These are phyloP conservation scores for Isatis tinctoria DNA, from an alignment of 345 rosid species.

Conservation along the genomic window DNA sequence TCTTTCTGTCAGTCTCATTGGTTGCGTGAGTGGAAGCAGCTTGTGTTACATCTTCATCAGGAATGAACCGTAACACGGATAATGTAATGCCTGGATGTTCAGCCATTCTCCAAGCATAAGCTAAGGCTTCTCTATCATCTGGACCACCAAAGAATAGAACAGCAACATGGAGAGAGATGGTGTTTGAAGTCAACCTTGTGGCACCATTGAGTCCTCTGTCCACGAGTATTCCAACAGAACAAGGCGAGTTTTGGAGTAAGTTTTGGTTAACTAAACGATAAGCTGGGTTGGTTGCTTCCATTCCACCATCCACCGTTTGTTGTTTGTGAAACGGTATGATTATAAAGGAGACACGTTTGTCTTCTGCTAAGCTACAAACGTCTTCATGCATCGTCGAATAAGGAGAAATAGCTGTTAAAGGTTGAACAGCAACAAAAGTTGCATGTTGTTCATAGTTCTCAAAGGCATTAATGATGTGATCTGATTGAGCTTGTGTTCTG, in stretches of 20 bases:
- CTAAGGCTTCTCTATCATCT: constrained; percentile 78
- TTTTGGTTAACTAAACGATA: constrained; percentile 78
- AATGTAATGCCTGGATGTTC: constrained; percentile 63
- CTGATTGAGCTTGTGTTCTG: constrained; percentile 91
- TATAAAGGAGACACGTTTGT: constrained; percentile 66
- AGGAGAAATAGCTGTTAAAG: constrained; percentile 87
- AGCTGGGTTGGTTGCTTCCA: constrained; percentile 93
- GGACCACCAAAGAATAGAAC: constrained; percentile 87
- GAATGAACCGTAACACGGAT: constrained; percentile 53
- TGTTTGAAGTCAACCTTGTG: constrained; percentile 46
- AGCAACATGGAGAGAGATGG: constrained; percentile 57
- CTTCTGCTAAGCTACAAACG: constrained; percentile 81
- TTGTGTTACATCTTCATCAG: constrained; percentile 40
- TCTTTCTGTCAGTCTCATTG: constrained; percentile 10
- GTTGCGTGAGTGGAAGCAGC: background rate
- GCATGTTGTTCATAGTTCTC: constrained; percentile 79
- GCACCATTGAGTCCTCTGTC: constrained; percentile 77
- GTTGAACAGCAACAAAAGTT: constrained; percentile 56
- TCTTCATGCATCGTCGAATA: constrained; percentile 97
- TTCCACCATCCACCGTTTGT: constrained; percentile 89
- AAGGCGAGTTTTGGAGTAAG: constrained; percentile 64
- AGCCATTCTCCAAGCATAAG: constrained; percentile 82
- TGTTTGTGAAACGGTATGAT: constrained; percentile 94
- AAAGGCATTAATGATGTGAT: constrained; percentile 84
- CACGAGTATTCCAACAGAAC: constrained; percentile 83